These are phyloP conservation scores for Paecilomyces sp. DNA, from an alignment of 2,329 filamentous ascomycete genomes.

Conservation along the genomic window DNA sequence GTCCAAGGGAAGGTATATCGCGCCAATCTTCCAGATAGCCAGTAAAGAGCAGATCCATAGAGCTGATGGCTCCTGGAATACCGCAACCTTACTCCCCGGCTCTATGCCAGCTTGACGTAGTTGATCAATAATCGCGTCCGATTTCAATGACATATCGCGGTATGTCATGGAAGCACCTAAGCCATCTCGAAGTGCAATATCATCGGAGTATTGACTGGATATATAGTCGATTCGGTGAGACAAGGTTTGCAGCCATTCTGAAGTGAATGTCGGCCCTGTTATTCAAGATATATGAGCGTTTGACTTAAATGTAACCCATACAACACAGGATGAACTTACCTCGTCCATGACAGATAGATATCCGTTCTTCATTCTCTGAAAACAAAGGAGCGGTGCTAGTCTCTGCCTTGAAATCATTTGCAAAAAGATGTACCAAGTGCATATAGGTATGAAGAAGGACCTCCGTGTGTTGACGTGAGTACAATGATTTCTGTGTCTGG, in stretches of 20 bases:
- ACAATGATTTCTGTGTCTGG: constrained; percentile 22
- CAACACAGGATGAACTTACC: too few relatives aligned
- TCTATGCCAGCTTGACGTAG: background rate
- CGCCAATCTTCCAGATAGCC: constrained; percentile 34
- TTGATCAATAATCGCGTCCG: background rate
- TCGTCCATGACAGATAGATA: constrained; percentile 4
- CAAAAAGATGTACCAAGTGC: constrained; percentile 13
- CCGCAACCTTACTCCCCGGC: constrained; percentile 23
- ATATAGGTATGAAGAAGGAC: constrained; percentile 15
- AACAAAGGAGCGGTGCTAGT: too few relatives aligned
- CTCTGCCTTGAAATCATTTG: background rate
- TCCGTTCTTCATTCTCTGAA: constrained; percentile 10
- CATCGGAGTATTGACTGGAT: constrained; percentile 7
- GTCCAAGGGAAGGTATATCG: constrained; percentile 33
- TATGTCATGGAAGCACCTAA: constrained; percentile 27
- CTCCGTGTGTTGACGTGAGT: constrained; percentile 19
- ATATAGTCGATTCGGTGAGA: constrained; percentile 31
- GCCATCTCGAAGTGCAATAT: constrained; percentile 21
- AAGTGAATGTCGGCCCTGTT: constrained; percentile 12
- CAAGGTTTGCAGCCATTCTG: constrained; percentile 28
- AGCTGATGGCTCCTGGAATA: constrained; percentile 32
- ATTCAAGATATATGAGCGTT: constrained; percentile 9
- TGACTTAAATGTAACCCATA: constrained; percentile 1
- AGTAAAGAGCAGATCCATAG: constrained; percentile 23
- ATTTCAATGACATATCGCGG: constrained; percentile 21